phyloP scores from a whole-genome alignment of 2,329 filamentous ascomycete species.

The Pseudocercospora cruenta region DNA sequence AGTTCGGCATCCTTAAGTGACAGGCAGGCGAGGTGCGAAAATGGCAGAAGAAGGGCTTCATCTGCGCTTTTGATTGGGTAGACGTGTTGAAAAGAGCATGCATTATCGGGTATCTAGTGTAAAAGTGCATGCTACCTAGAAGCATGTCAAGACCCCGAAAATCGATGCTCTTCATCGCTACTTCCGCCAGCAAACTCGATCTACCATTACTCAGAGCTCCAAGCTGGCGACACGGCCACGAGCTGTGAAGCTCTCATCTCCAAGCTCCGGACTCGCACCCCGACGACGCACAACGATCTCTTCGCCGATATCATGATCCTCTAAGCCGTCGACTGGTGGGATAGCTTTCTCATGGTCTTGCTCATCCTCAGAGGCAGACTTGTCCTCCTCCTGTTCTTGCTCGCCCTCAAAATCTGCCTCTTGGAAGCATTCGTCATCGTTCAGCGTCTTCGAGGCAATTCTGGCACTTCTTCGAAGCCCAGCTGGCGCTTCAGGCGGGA shows the following conservation, averaged over 20 bases:
- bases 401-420: background rate
- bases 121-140: background rate
- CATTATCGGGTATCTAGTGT: background rate
- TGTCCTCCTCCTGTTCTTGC: background rate
- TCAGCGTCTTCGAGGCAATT: background rate
- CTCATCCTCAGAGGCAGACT: background rate
- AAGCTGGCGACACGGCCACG: background rate
- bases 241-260: background rate
- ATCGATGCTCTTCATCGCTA: background rate
- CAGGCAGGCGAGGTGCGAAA: too few relatives aligned
- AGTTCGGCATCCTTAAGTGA: background rate
- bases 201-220: background rate
- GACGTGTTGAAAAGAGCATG: background rate
- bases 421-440: background rate
- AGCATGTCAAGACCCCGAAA: background rate
- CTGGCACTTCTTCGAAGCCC: constrained; percentile 11
- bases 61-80: background rate
- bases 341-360: background rate
- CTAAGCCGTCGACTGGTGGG: background rate
- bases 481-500: background rate
- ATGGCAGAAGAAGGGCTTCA: too few relatives aligned
- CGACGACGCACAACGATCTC: background rate
- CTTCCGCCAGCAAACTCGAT: background rate
- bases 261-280: constrained; percentile 8
- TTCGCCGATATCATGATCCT: background rate